A percentile compares a stretch with the other conserved stretches of the same genome.
phyloP scores from a whole-genome alignment of 2,329 filamentous ascomycete genomes.

The Coniosporium tulheliwenetii region DNA sequence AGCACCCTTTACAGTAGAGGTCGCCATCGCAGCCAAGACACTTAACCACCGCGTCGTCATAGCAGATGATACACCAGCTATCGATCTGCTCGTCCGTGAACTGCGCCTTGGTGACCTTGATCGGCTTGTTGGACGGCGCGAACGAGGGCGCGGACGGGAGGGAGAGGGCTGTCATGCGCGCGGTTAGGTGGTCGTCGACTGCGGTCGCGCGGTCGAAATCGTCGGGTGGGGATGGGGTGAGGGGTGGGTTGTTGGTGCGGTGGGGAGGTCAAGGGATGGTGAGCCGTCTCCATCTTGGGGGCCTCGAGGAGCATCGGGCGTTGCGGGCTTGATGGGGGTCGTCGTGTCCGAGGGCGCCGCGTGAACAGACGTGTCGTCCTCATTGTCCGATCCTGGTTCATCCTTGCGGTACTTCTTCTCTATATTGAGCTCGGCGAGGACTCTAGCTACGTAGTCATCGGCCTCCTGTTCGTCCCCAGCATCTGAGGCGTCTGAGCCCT shows the following conservation, averaged over 20 bases:
- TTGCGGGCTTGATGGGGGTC: background rate
- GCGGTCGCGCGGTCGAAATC: constrained; percentile 13
- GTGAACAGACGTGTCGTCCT: background rate
- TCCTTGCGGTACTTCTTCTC: constrained; percentile 21
- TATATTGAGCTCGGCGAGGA: constrained; percentile 30
- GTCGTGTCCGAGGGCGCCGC: background rate
- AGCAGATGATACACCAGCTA: constrained; percentile 70
- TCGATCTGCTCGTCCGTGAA: constrained; percentile 55
- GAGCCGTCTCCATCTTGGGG: background rate
- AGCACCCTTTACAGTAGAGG: constrained; percentile 64
- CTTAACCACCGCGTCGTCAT: constrained; percentile 57
- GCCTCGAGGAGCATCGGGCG: background rate
- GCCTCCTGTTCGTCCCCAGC: constrained; percentile 21
- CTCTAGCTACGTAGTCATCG: constrained; percentile 28
- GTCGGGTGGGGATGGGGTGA: constrained; percentile 3
- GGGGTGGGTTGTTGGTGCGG: constrained; percentile 13
- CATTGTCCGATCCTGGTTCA: constrained; percentile 3
- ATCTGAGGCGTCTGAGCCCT: constrained; percentile 6
- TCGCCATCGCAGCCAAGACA: constrained; percentile 58
- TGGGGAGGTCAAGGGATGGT: constrained; percentile 10
- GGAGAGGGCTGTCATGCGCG: constrained; percentile 27
- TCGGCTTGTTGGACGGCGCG: constrained; percentile 11
- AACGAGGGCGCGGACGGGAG: constrained; percentile 32
- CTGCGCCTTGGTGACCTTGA: constrained; percentile 11
- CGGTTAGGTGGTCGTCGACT: constrained; percentile 28